Base-by-base conservation (phyloP, 208 protist genomes). In the Phytomonas francai region DNA sequence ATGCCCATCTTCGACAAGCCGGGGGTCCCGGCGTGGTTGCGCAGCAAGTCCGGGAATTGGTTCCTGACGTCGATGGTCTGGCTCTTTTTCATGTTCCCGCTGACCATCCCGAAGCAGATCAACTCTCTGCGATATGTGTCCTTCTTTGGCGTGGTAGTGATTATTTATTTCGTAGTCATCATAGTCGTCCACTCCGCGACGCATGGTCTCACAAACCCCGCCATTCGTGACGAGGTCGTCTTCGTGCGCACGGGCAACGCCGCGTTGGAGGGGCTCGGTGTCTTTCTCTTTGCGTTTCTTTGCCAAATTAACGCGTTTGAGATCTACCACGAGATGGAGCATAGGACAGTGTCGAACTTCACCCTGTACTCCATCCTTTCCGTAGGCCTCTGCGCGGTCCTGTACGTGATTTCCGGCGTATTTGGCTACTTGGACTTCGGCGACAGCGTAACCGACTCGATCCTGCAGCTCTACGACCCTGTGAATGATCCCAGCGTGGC, bases 381-480 rank as follows among this genome's bases (percentile, higher is more conserved):
- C 30, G 79, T 86, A 4, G 25, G 59, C n/a, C 51, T 90, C 3
- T 85, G 85, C 59, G 80, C 80, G 25, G 32, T 67, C 8, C 59
- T 95, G 19, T 95, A 95, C 81, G 72, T 89, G 64, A 67, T 88
- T 25, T 74, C 81, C 2, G 85, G 89, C n/a, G 68, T 93, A 34
- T 91, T 92, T 71, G 89, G 86, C 32, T 93, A 93, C 70, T 39
- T 87, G 3, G 81, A 93, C 65, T 95, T 93, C 72, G 85, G 82
- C 22, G 0, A 66, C 0, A 59, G 39, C 33, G 67, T 85, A 11
- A 74, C 59, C 4, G 70, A 65, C 28, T 89, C 88, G 25, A 75
- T 84, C 28, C 74, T 94, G 57, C 67, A 63, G 56, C 71, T 80
- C 65, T 93, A 90, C 74, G 77, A 87, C 66, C 85, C 89, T 7